Base-by-base conservation (phyloP, 2,329 filamentous ascomycete species). In the Aspergillus phoenicis region DNA sequence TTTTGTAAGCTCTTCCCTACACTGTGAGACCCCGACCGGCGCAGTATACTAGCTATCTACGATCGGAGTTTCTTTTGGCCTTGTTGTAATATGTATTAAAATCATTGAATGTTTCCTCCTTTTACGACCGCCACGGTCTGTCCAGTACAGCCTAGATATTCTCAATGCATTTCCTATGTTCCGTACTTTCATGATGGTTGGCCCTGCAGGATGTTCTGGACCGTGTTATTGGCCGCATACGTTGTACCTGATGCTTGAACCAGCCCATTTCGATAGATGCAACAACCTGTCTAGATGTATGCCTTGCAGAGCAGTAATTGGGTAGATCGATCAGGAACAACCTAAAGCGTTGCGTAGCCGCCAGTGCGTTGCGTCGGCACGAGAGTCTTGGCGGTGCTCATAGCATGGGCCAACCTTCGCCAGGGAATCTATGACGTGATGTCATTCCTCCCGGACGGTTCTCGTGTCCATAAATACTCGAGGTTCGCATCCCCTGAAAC, bases 1-100 rank as follows among this genome's bases (percentile, higher is more conserved):
- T 99, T 78, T 85, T 99, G 80, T 99, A 89, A 84, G 60, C 62
- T 56, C 43, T 17, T 36, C 38, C 45, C 51, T 52, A 57, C 49
- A 41, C 45, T 48, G 57, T 57, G 60, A 39, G 43, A 48, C 49
- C 39, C 58, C 53, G 62, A 64, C 59, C 48, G 58, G 59, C 56
- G 54, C 58, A 60, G 49, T 62, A 52, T 59, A 48, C 52, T 56
- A 64, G 61, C 65, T 65, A 64, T 65, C 58, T 62, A 64, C 57
- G 59, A 64, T 57, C 52, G 59, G 64, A 59, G 53, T 57, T 61
- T 58, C 59, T 58, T 54, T 58, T 62, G 58, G 52, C 58, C 55
- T 67, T 68, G 62, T 70, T 58, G 64, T 74, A 73, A 73, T 75
- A 69, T 76, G 73, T 76, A 76, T 71, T 72, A 75, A 75, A 75